Evolutionary conservation across 2,329 filamentous ascomycete species (phyloP), one percentile per base, ranked within the genome.

Genomic region (Colletotrichum neosansevieriae): DNA sequence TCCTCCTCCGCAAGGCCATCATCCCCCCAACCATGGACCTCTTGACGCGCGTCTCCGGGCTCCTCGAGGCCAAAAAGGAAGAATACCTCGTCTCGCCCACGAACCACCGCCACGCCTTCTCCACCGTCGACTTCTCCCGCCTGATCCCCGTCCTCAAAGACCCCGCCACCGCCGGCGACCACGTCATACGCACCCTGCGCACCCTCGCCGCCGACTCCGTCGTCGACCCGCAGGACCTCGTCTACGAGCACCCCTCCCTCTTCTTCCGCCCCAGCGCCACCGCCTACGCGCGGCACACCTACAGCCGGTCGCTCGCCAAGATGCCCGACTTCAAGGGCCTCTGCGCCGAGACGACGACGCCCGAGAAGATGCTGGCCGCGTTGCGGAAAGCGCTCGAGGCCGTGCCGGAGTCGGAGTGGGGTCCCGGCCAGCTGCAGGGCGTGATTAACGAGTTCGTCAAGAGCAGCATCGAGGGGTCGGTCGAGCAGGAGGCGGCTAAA

Each of bases 211-310:
- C 63, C 15, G 64, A 71, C 54, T 54, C 57, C n/a, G 68, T 64
- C n/a, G 29, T 64, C 58, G 68, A 70, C 42, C 70, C 70, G 12
- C 13, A 51, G 9, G 57, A 49, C 24, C 64, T 71, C 12, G 24
- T 69, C 56, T 45, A 70, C 34, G 58, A 64, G 24, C 68, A 71
- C 60, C 70, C 68, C 6, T 69, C 68, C 44, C 53, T 71, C 57
- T 71, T 71, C 64, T 61, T 70, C 63, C 60, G 64, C 15, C 70
- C 70, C 44, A 59, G 47, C 12, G 38, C 51, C 12, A 17, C 24
- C 4, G n/a, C 40, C n/a, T 63, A 60, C 32, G 47, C 36, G 36
- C 32, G 24, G 11, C 42, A 66, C 12, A 40, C 61, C 54, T 60
- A 47, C 54, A 6, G 29, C 34, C 62, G 50, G 29, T 59, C 58